These are phyloP conservation scores for Boletus bicolor DNA, from an alignment of 768 basidiomycete genomes.

Conservation along the genomic window DNA sequence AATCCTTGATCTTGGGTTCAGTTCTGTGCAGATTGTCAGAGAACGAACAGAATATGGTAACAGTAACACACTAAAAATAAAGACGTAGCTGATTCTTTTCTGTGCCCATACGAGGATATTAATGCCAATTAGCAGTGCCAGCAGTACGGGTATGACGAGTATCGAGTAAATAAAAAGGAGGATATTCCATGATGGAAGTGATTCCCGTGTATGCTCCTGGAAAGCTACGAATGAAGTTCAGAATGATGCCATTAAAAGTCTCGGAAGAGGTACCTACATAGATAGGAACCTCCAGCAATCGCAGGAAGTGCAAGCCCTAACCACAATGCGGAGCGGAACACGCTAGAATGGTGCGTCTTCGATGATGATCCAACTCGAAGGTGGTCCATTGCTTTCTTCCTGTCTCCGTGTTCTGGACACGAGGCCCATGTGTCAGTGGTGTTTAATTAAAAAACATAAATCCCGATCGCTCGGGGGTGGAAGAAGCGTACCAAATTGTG, in stretches of 20 bases:
- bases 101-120: constrained; percentile 78
- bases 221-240: constrained; percentile 42
- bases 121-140: constrained; percentile 74
- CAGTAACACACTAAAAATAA: constrained; percentile 69
- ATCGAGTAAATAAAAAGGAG: constrained; percentile 78
- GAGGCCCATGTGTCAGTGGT: not conserved
- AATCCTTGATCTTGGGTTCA: constrained; percentile 66
- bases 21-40: constrained; percentile 41
- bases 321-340: constrained; percentile 69
- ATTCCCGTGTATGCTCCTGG: constrained; percentile 45
- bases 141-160: constrained; percentile 69
- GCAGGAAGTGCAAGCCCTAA: constrained; percentile 75
- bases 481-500: constrained; percentile 63
- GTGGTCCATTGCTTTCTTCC: constrained; percentile 67
- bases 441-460: not conserved
- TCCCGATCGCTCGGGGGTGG: not conserved
- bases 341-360: constrained; percentile 66
- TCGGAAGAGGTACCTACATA: constrained; percentile 32
- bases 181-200: constrained; percentile 66
- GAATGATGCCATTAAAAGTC: not conserved
- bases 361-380: constrained; percentile 52
- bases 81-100: constrained; percentile 86
- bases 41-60: not conserved
- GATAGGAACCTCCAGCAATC: constrained; percentile 61
- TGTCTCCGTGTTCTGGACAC: constrained; percentile 59